phyloP scores from a whole-genome alignment of 2,329 filamentous ascomycete genomes.

The Berkeleyomyces basicola region DNA sequence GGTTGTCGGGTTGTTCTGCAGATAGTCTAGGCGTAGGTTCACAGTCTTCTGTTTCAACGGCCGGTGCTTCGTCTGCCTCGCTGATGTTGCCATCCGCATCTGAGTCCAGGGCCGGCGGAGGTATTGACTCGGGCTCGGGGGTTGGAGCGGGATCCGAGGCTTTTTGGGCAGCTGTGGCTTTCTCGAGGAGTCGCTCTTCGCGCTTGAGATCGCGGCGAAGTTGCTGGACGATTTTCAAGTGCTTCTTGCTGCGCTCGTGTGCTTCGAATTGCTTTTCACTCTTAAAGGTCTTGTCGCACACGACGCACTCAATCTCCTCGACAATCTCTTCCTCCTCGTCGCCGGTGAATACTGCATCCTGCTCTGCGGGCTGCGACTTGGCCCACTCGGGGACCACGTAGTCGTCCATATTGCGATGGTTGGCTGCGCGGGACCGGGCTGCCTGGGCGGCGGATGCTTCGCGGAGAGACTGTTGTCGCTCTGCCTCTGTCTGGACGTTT shows the following conservation, averaged over 20 bases:
- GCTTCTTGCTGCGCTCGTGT: slow-evolving; percentile 95
- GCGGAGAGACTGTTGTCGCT: slow-evolving; percentile 62
- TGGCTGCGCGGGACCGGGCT: slow-evolving; percentile 62
- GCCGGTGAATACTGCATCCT: slow-evolving; percentile 23
- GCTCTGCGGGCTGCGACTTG: slow-evolving; percentile 47
- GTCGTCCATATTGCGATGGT: slow-evolving; percentile 51
- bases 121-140: not conserved
- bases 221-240: slow-evolving; percentile 69
- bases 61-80: not conserved
- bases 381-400: slow-evolving; percentile 19
- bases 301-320: slow-evolving; percentile 54
- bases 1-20: not conserved
- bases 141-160: not conserved
- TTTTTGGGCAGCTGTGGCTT: not conserved
- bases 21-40: not conserved
- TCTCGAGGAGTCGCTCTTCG: slow-evolving; percentile 39
- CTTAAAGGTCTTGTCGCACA: slow-evolving; percentile 68
- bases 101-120: not conserved
- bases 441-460: slow-evolving; percentile 73
- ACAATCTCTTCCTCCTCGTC: slow-evolving; percentile 35
- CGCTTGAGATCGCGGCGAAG: slow-evolving; percentile 68
- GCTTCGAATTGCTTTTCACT: slow-evolving; percentile 83
- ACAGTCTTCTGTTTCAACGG: not conserved
- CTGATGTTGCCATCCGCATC: not conserved
- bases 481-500: slow-evolving; percentile 60